Evolutionary conservation across 129 eudicot genomes (phyloP), one percentile per base, ranked within the genome.

Genomic region (Solidago caesia): DNA sequence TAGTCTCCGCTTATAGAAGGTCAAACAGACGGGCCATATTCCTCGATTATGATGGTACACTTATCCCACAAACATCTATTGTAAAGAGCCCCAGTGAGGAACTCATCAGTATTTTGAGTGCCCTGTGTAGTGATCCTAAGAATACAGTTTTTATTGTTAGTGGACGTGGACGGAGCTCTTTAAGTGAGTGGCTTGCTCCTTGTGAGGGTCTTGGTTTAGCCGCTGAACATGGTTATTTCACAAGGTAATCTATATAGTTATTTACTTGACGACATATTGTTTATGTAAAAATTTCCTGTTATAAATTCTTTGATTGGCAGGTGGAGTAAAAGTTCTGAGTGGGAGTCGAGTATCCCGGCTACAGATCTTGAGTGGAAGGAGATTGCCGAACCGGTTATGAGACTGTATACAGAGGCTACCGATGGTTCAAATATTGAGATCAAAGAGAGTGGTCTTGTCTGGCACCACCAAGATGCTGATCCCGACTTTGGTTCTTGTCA

Each of bases 391-490:
- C 90, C 89, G 14, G 77, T 91, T 33, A 91, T 91, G 97, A 77
- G 68, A 80, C 79, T 52, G 29, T 91, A 91, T 47, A 88, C 89
- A 26, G 96, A 91, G 64, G 87, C 97, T 68, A 91, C 96, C 7
- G 97, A 91, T 68, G 97, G 97, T 16, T 91, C 97, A n/a, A 77
- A 48, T 67, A 86, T 91, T 62, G 97, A 91, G 73, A 39, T 58
- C 58, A 91, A 91, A 86, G 97, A 91, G 73, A 88, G 84, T 73
- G 97, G 87, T 33, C n/a, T 91, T 68, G 97, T 91, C 14, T 91
- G 97, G 97, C 97, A 91, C 80, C 88, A 88, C 76, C 89, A 88
- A 67, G 89, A 88, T 77, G 96, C 96, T 12, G 96, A 84, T 68
- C 88, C 87, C 7, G 92, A 88, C 79, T 88, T 91, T 39, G 97